Conservation (phyloP, 345 rosid genomes). For the Dipteronia dyeriana region DNA sequence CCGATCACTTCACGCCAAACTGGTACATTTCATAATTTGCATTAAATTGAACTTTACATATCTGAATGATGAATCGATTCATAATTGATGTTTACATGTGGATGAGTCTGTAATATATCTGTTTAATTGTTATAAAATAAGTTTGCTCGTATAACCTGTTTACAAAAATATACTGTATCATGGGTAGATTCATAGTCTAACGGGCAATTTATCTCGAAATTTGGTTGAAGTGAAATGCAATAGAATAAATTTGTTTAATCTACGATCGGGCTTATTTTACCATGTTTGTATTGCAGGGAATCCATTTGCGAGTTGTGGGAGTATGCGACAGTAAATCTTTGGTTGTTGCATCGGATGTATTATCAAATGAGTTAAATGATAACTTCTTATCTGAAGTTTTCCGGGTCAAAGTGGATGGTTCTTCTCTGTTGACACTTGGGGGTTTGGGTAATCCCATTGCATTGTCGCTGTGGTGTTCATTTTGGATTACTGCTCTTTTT, state of each 20-base stretch:
- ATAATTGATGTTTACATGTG: no score
- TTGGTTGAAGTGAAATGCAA: neutral
- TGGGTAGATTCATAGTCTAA: no score
- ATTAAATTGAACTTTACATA: no score
- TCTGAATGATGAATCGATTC: no score
- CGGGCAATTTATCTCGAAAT: no score
- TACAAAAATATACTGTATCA: no score
- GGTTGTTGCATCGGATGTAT: conserved; percentile 49
- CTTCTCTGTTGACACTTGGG: conserved; percentile 43
- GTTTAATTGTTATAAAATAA: no score
- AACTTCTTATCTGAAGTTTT: conserved; percentile 55
- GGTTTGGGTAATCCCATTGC: conserved; percentile 41
- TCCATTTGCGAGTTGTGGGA: conserved; percentile 74
- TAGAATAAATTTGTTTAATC: neutral
- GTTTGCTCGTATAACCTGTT: no score
- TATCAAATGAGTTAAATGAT: conserved; percentile 56
- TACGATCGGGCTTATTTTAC: neutral
- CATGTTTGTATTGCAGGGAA: conserved; percentile 50
- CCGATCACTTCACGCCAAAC: conserved; percentile 73
- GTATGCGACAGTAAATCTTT: conserved; percentile 76
- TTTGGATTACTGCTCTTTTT: neutral
- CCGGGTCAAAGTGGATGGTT: conserved; percentile 54
- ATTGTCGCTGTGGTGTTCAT: neutral
- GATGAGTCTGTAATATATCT: neutral
- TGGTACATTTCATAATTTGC: conserved; percentile 37